Base-by-base conservation (phyloP, 176 grass and related monocot species). In the Zea mays region DNA sequence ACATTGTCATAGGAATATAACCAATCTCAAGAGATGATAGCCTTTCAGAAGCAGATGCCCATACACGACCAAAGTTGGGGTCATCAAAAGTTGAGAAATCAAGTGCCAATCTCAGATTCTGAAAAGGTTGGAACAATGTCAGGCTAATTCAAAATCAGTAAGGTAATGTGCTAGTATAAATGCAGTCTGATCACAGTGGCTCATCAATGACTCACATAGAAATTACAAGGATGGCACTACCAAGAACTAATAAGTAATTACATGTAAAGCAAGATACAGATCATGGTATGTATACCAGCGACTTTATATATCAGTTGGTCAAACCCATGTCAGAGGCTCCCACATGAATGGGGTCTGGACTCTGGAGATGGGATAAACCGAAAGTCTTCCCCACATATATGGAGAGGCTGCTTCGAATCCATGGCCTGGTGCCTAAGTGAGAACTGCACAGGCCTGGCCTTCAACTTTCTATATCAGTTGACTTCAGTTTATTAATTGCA, bases 1-100 rank as follows among this genome's bases (percentile, higher is more conserved):
- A 79, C 96, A 99, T 99, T 59, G 80, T 82, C 66, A 89, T 82
- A 38, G 96, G 92, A 69, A 95, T 99, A 80, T 92, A 99, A 36
- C 96, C 92, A 3, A 99, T 90, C 77, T 99, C 96, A 65, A 99
- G 84, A 72, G 85, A 95, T 61, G 73, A 81, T 14, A 99, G 81
- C 45, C 61, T 88, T 74, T 69, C 12, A 1, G 96, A 99, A 67
- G 90, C 90, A 59, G 76, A 71, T 64, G 87, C 78, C 92, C 96
- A 99, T 16, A 92, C 73, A 64, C 76, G 60, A 67, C 86, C 74
- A 60, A 99, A 99, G 51, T 87, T 87, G 35, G 91, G 85, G 55
- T 87, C 65, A 77, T 94, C 89, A 35, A 98, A 98, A 52, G 82
- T 81, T 65, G 95, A 92, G 78, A 94, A 85, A 85, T 98, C 95